These are phyloP conservation scores for Phytophthora sansomeana DNA, from an alignment of 352 stramenopile species.

Conservation along the genomic window DNA sequence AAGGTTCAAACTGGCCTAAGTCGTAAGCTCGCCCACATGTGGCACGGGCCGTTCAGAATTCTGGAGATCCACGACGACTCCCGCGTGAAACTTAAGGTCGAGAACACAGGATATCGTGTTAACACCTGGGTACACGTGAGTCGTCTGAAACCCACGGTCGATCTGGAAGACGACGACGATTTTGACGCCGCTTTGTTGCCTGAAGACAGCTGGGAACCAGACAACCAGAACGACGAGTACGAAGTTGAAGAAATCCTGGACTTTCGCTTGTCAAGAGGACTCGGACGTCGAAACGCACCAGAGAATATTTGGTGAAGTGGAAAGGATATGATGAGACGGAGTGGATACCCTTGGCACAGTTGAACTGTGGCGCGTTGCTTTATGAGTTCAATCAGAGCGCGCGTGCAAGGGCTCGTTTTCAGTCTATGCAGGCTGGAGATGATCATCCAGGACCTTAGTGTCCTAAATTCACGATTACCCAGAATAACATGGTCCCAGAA, in stretches of 20 bases:
- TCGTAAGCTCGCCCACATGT: slow-evolving; percentile 13
- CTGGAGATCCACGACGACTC: slow-evolving; percentile 13
- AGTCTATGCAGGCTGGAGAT: slow-evolving; percentile 10
- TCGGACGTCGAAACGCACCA: not conserved
- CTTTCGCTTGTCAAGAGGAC: not conserved
- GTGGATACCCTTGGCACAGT: not conserved
- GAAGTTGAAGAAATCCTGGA: slow-evolving; percentile 11
- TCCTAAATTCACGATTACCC: too few relatives aligned
- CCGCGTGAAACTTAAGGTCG: slow-evolving; percentile 4
- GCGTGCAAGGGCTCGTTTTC: slow-evolving; percentile 1
- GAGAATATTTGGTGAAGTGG: slow-evolving; percentile 8
- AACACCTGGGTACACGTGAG: slow-evolving; percentile 18
- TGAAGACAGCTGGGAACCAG: slow-evolving; percentile 11
- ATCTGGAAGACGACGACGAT: slow-evolving; percentile 8
- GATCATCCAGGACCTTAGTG: not conserved
- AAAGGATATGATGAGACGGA: slow-evolving; percentile 2
- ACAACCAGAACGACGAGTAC: not conserved
- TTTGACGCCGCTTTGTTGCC: slow-evolving; percentile 4
- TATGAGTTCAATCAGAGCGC: slow-evolving; percentile 15
- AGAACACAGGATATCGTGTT: slow-evolving; percentile 13
- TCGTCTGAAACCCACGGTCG: slow-evolving; percentile 8
- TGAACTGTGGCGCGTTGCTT: slow-evolving; percentile 6
- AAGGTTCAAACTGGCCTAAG: slow-evolving; percentile 4
- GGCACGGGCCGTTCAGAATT: slow-evolving; percentile 16
- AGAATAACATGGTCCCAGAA: too few relatives aligned